These are phyloP conservation scores for Suillus hirtellus DNA, from an alignment of 768 basidiomycete species.

Conservation along the genomic window DNA sequence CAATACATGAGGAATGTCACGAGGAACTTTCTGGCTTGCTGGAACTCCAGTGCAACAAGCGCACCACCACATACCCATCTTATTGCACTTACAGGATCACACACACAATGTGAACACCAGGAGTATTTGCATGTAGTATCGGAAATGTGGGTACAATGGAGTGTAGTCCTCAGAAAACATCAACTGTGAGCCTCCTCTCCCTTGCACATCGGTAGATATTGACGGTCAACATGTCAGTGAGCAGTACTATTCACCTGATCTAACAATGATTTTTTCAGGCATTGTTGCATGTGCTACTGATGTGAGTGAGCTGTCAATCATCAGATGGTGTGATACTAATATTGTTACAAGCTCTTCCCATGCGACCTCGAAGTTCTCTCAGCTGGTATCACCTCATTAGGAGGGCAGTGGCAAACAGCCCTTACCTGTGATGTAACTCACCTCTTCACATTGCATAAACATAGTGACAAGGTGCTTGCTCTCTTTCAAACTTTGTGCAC, in stretches of 20 bases:
- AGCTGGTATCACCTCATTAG: constrained; percentile 70
- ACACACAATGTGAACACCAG: constrained; percentile 36
- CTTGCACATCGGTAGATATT: not conserved
- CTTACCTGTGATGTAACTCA: constrained; percentile 89
- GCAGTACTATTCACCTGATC: constrained; percentile 74
- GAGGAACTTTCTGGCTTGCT: constrained; percentile 50
- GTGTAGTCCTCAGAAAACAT: constrained; percentile 52
- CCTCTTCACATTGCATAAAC: constrained; percentile 60
- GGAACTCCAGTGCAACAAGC: constrained; percentile 49
- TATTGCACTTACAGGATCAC: constrained; percentile 53
- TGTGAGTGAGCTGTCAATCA: constrained; percentile 37
- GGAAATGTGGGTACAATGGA: constrained; percentile 73
- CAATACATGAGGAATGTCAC: constrained; percentile 43
- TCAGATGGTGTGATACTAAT: not conserved
- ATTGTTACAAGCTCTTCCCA: constrained; percentile 46
- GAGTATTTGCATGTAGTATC: constrained; percentile 30
- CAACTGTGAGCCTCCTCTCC: constrained; percentile 48
- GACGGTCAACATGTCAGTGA: constrained; percentile 34
- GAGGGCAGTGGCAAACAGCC: constrained; percentile 77
- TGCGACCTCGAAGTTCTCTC: constrained; percentile 72
- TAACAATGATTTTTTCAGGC: constrained; percentile 79
- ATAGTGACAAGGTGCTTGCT: constrained; percentile 50
- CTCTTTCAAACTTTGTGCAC: no score
- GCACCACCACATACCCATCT: constrained; percentile 52
- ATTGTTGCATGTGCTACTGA: constrained; percentile 74